A percentile compares a stretch with the other conserved stretches of the same genome.
Evolutionary conservation across 2,329 filamentous ascomycete genomes (phyloP).

Genomic region (Xylariaceae sp.): DNA sequence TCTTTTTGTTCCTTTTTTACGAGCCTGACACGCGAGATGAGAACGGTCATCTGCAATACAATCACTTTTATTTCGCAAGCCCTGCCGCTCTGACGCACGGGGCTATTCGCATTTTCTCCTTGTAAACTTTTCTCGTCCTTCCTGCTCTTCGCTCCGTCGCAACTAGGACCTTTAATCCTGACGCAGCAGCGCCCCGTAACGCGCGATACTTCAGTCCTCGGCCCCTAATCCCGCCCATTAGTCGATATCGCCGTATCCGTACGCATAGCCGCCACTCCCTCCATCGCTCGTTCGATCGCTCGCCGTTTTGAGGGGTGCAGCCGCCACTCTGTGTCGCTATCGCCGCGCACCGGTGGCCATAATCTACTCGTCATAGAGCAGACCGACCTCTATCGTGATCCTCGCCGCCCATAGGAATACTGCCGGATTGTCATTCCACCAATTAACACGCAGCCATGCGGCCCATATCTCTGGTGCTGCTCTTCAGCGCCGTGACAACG

Average conservation of each 20-base stretch:
- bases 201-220: constrained; percentile 21
- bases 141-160: constrained; percentile 16
- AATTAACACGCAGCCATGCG: constrained; percentile 36
- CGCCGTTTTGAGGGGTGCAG: background rate
- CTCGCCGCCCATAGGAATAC: background rate
- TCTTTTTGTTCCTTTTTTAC: background rate
- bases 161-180: constrained; percentile 16
- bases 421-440: background rate
- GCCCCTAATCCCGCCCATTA: constrained; percentile 15
- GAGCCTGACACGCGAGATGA: constrained; percentile 2
- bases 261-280: background rate
- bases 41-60: background rate
- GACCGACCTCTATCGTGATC: constrained; percentile 6
- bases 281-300: constrained; percentile 2
- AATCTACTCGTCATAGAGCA: constrained; percentile 4
- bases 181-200: constrained; percentile 25
- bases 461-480: constrained; percentile 40
- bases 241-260: constrained; percentile 3
- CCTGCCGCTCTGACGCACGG: constrained; percentile 4
- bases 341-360: background rate
- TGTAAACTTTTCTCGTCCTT: constrained; percentile 6
- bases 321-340: constrained; percentile 4
- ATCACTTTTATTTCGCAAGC: constrained; percentile 5
- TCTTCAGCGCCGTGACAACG: constrained; percentile 42
- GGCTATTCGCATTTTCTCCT: background rate